Evolutionary conservation across 2,329 filamentous ascomycete species (phyloP), one percentile per base, ranked within the genome.

Genomic region (Aspergillus melleus): DNA sequence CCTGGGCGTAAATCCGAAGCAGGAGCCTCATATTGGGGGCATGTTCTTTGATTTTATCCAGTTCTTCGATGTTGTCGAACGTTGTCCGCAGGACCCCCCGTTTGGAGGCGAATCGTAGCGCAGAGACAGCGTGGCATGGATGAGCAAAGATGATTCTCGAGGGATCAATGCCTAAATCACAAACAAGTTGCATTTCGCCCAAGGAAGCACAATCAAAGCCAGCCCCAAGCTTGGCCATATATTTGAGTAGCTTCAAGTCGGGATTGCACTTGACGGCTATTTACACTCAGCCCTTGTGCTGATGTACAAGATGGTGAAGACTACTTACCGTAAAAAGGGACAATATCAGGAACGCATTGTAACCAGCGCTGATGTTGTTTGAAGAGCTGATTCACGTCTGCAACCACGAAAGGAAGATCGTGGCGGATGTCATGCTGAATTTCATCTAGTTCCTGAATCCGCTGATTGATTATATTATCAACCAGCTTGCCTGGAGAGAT

Each of bases 251-350:
- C 1, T 49, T 62, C 12, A 58, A 60, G 42, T 73, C 70, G 2
- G 66, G 60, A 51, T 73, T 73, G 63, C 68, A 72, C 65, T 72
- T 73, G 4, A 72, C 69, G 12, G 71, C 71, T 71, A 49, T 9
- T 14, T 16, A 4, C 22, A 20, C 36, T 60, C 20, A 67, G 16
- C 26, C 26, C 16, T 36, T 30, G 22, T 50, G 22, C 2, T 50
- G 22, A 20, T 29, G 9, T 26, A 16, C 26, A 11, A 11, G 2
- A 4, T 12, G 6, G 20, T 3, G 6, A 50, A 50, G 44, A 47
- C n/a, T 8, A 50, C 49, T 50, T n/a, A 68, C 67, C 67, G 49
- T 69, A 69, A 39, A 64, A 67, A 2, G 67, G 67, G 6, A 59
- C 51, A 19, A 68, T 57, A 3, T 22, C 58, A 1, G 63, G 57